phyloP scores from a whole-genome alignment of 805 yeast species.

The Saccharomycopsis vini region DNA sequence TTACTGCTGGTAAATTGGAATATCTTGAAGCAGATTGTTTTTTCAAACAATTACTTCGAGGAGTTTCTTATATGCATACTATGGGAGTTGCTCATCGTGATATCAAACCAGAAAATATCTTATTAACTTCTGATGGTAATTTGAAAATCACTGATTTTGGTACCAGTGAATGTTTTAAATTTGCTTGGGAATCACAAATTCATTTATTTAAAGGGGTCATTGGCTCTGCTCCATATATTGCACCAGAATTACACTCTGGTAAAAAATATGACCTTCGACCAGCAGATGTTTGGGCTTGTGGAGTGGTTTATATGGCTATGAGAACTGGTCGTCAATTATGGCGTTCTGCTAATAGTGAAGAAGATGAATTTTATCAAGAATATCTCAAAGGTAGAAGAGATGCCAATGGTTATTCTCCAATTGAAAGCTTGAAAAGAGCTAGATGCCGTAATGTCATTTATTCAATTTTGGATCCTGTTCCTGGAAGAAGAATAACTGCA shows the following conservation, averaged over 20 bases:
- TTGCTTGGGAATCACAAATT: slow-evolving; percentile 73
- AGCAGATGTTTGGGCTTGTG: slow-evolving; percentile 89
- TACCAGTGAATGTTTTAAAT: slow-evolving; percentile 69
- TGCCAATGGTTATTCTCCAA: slow-evolving; percentile 84
- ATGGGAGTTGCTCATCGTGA: slow-evolving; percentile 90
- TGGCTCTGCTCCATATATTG: slow-evolving; percentile 85
- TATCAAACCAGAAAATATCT: slow-evolving; percentile 77
- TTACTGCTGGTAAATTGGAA: slow-evolving; percentile 70
- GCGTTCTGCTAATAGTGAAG: slow-evolving; percentile 64
- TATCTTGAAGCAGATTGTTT: slow-evolving; percentile 84
- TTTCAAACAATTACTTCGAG: slow-evolving; percentile 75
- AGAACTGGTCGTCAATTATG: slow-evolving; percentile 90
- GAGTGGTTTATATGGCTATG: slow-evolving; percentile 89
- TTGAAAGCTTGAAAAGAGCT: slow-evolving; percentile 75
- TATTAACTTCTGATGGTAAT: slow-evolving; percentile 62
- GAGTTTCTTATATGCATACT: slow-evolving; percentile 80
- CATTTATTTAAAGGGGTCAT: slow-evolving; percentile 68
- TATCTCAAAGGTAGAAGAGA: slow-evolving; percentile 74
- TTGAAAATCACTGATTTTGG: slow-evolving; percentile 87
- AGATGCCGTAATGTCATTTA: slow-evolving; percentile 89
- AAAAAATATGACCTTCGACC: slow-evolving; percentile 70
- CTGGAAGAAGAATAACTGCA: slow-evolving; percentile 79
- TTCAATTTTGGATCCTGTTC: slow-evolving; percentile 87
- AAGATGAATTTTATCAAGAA: slow-evolving; percentile 71
- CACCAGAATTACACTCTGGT: slow-evolving; percentile 71